These are phyloP conservation scores for Platanthera zijinensis DNA, from an alignment of 106 monocot genomes.

Conservation along the genomic window DNA sequence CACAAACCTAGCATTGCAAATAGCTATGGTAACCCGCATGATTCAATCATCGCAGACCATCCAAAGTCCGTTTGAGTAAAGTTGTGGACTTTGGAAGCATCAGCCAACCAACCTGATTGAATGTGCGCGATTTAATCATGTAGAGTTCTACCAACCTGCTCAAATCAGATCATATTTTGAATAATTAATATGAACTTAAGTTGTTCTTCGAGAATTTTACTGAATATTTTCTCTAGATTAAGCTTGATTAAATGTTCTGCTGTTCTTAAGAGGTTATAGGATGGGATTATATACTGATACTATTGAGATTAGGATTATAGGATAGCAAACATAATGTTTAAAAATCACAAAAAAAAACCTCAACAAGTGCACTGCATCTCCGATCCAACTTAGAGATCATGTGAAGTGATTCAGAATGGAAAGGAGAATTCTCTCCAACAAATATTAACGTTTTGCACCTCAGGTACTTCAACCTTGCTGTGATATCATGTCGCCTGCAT, in stretches of 20 bases:
- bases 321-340: background rate
- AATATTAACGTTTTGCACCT: slow-evolving; percentile 54
- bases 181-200: background rate
- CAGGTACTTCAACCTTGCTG: slow-evolving; percentile 37
- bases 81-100: no score
- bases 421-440: slow-evolving; percentile 61
- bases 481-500: slow-evolving; percentile 46
- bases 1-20: no score
- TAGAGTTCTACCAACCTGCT: no score
- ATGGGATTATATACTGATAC: background rate
- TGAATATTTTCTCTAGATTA: background rate
- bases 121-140: no score
- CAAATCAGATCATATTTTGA: background rate
- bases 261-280: background rate
- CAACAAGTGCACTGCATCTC: slow-evolving; percentile 60
- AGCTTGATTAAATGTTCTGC: background rate
- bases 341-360: slow-evolving; percentile 24
- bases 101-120: no score
- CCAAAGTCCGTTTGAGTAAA: no score
- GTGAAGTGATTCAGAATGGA: slow-evolving; percentile 52
- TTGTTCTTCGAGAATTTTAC: background rate
- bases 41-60: no score
- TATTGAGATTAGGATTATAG: background rate
- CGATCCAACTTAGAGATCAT: slow-evolving; percentile 53
- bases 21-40: no score